These are phyloP conservation scores for Rhodosporidiobolus sp. DNA, from an alignment of 768 basidiomycete genomes.

Conservation along the genomic window DNA sequence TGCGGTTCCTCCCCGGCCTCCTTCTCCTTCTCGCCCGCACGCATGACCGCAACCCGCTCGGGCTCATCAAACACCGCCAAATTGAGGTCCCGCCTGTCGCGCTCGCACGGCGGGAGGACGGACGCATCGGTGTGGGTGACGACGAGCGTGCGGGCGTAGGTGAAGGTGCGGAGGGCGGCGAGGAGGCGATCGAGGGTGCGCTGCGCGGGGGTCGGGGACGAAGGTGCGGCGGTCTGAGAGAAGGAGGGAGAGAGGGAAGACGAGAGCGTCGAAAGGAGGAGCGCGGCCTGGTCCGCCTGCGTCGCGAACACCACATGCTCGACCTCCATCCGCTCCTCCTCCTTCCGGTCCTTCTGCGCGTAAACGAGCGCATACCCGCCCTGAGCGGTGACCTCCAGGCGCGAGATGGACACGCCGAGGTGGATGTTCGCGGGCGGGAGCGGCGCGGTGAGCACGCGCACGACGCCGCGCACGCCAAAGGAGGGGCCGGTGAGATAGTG, in stretches of 20 bases:
- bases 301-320: conserved; percentile 70
- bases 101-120: conserved; percentile 57
- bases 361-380: neutral
- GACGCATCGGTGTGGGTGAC: conserved; percentile 67
- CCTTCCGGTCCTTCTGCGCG: neutral
- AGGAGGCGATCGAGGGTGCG: conserved; percentile 37
- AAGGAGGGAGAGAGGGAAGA: neutral
- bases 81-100: conserved; percentile 66
- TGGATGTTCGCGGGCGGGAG: conserved; percentile 56
- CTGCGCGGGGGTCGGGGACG: neutral
- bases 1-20: neutral
- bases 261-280: conserved; percentile 51
- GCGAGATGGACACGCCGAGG: conserved; percentile 56
- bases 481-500: conserved; percentile 61
- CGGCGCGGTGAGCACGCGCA: conserved; percentile 55
- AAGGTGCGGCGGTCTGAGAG: too few species aligned
- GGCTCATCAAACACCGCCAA: conserved; percentile 47
- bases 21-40: neutral
- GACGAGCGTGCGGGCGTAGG: conserved; percentile 55
- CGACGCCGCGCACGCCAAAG: conserved; percentile 62
- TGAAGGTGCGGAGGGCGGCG: conserved; percentile 57
- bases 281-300: conserved; percentile 64
- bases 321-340: conserved; percentile 44
- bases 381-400: conserved; percentile 49
- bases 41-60: neutral